These are phyloP conservation scores for Trametes villosa DNA, from an alignment of 768 basidiomycete species.

Conservation along the genomic window DNA sequence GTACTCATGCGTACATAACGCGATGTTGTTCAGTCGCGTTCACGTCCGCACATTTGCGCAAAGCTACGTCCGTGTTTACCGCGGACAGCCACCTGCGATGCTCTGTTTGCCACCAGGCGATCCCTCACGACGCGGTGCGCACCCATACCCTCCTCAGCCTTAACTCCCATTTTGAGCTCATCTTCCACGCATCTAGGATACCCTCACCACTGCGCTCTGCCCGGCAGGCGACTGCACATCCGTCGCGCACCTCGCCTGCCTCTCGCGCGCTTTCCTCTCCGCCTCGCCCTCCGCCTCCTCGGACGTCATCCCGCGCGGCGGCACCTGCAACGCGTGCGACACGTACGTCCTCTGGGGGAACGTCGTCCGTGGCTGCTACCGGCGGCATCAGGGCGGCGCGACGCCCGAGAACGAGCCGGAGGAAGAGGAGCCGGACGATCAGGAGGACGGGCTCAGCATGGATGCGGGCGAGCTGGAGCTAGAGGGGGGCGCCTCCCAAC, in stretches of 20 bases:
- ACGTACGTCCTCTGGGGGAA: constrained; percentile 73
- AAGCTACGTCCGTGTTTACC: constrained; percentile 48
- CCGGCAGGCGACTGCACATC: constrained; percentile 52
- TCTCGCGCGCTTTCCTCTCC: constrained; percentile 51
- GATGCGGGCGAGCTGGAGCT: not conserved
- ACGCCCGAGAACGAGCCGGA: constrained; percentile 38
- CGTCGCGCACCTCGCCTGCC: constrained; percentile 62
- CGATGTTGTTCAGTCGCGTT: constrained; percentile 48
- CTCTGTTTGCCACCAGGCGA: constrained; percentile 48
- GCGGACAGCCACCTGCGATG: constrained; percentile 43
- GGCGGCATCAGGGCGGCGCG: constrained; percentile 46
- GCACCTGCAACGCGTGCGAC: constrained; percentile 55
- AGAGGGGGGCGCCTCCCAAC: not conserved
- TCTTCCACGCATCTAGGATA: constrained; percentile 46
- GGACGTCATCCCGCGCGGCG: constrained; percentile 63
- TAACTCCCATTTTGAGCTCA: not conserved
- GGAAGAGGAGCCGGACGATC: constrained; percentile 36
- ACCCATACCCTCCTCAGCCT: not conserved
- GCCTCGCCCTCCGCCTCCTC: constrained; percentile 21
- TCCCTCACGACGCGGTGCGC: constrained; percentile 50
- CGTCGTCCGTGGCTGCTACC: constrained; percentile 62
- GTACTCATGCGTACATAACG: too few relatives aligned
- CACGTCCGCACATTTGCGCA: constrained; percentile 51
- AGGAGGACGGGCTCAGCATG: constrained; percentile 12
- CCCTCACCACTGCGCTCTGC: constrained; percentile 57